Base-by-base conservation (phyloP, 805 yeast species). In the Monosporozyma unispora region DNA sequence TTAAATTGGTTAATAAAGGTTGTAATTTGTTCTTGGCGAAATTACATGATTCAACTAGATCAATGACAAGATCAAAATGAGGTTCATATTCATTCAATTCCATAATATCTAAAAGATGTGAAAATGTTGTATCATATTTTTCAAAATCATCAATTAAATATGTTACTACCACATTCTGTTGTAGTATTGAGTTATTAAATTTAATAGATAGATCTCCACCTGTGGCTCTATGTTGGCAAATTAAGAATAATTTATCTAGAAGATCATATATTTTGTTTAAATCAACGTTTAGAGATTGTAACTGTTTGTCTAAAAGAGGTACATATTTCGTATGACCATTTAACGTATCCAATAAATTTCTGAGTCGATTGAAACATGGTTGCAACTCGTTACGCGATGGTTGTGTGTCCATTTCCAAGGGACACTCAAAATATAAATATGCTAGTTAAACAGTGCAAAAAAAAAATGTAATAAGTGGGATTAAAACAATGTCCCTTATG, bases 41-140 rank as follows among this genome's bases (percentile, higher is more conserved):
- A 51, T 67, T 69, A 45, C 63, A 59, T 12, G 51, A 58, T 55
- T 64, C 74, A 16, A 64, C 61, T 44, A 52, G 46, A 46, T 69
- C 69, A 28, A 69, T 55, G 35, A 70, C 44, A 4, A 21, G 23
- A 39, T 39, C 42, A 39, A 39, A 39, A 39, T 39, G 42, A 21
- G 23, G 16, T 18, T 39, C 42, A 22, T 39, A 19, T 39, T 39
- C 27, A 39, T 39, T 39, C 27, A 49, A 51, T 44, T 73, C 78
- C 11, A 73, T 31, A 2, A 66, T 40, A 48, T 69, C 69, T 37
- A 74, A 50, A 3, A 71, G 55, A 43, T 66, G 67, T 1, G 68
- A 52, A 22, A 72, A 60, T 14, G 66, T 54, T 2, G 63, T 56
- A 40, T 74, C 77, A 2, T 74, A 57, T 2, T 58, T 55, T 9